phyloP scores from a whole-genome alignment of 192 early-diverging fungal species.

The Entomortierella lignicola region DNA sequence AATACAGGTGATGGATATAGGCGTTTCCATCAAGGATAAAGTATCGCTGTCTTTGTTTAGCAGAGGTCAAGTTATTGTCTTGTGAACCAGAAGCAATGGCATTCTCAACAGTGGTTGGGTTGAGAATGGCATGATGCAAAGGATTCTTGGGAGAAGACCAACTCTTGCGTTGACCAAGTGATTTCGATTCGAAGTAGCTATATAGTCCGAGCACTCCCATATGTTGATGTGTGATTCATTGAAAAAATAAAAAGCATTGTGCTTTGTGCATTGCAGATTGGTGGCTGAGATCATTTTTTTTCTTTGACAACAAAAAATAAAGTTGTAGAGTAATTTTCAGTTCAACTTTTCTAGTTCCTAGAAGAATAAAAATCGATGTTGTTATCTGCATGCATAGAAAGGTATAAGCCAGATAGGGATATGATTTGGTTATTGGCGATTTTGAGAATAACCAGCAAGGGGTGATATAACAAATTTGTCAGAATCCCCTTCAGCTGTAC shows the following conservation, averaged over 20 bases:
- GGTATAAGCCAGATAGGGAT: no score
- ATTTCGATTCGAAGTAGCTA: slow-evolving; percentile 45
- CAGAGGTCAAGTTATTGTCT: not conserved
- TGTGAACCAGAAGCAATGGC: not conserved
- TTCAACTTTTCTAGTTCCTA: no score
- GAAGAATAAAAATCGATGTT: no score
- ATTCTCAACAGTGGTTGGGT: not conserved
- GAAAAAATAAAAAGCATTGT: slow-evolving; percentile 7
- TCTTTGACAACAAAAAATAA: no score
- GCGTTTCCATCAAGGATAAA: slow-evolving; percentile 67
- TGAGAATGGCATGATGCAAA: not conserved
- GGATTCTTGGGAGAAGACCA: slow-evolving; percentile 8
- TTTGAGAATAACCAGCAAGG: no score
- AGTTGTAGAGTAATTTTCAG: no score
- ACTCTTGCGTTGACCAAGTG: slow-evolving; percentile 39
- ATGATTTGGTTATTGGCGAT: no score
- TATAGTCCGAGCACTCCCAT: slow-evolving; percentile 53
- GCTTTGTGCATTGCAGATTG: no score
- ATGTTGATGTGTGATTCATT: slow-evolving; percentile 1
- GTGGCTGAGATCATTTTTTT: no score
- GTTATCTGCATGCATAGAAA: no score
- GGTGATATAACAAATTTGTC: no score
- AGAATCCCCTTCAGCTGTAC: no score
- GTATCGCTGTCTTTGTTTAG: slow-evolving; percentile 6
- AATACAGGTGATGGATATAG: slow-evolving; percentile 61